phyloP scores from a whole-genome alignment of 495 filamentous ascomycete species.

The Aeminium ludgeri region DNA sequence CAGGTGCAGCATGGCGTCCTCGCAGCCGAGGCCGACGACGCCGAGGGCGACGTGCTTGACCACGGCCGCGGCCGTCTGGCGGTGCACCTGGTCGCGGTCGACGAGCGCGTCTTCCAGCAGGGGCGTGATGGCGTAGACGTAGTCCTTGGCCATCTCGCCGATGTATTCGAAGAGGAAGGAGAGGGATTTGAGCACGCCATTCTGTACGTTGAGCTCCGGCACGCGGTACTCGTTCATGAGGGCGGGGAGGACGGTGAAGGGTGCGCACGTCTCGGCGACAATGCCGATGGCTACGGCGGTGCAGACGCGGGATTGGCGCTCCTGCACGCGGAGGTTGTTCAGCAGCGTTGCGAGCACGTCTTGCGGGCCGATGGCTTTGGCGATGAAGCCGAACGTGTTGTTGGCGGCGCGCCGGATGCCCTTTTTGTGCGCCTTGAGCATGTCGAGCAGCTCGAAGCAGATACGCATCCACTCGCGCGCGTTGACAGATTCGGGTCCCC shows the following conservation, averaged over 20 bases:
- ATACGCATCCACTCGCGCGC: constrained; percentile 99
- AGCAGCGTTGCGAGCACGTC: constrained; percentile 92
- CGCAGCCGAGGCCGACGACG: constrained; percentile 90
- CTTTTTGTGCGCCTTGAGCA: constrained; percentile 99
- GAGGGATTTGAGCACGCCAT: constrained; percentile 91
- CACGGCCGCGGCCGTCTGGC: constrained; percentile 87
- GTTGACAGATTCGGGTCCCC: constrained; percentile 87
- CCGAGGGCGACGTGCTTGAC: constrained; percentile 96
- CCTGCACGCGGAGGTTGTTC: constrained; percentile 91
- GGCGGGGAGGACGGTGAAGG: constrained; percentile 95
- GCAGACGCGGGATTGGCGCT: constrained; percentile 94
- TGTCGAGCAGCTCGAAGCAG: constrained; percentile 96
- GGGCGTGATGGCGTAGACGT: constrained; percentile 96
- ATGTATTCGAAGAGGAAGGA: constrained; percentile 99
- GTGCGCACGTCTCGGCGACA: constrained; percentile 98
- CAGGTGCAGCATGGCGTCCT: constrained; percentile 96
- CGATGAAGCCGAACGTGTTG: constrained; percentile 99
- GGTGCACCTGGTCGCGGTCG: constrained; percentile 95
- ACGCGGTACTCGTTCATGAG: constrained; percentile 99
- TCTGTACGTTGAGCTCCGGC: constrained; percentile 96
- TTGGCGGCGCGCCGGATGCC: constrained; percentile 96
- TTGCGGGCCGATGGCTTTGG: constrained; percentile 95
- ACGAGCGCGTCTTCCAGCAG: constrained; percentile 93
- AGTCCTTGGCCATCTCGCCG: constrained; percentile 98
- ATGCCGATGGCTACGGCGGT: constrained; percentile 98